phyloP scores from a whole-genome alignment of 805 yeast species.

The Geotrichum ghanense region DNA sequence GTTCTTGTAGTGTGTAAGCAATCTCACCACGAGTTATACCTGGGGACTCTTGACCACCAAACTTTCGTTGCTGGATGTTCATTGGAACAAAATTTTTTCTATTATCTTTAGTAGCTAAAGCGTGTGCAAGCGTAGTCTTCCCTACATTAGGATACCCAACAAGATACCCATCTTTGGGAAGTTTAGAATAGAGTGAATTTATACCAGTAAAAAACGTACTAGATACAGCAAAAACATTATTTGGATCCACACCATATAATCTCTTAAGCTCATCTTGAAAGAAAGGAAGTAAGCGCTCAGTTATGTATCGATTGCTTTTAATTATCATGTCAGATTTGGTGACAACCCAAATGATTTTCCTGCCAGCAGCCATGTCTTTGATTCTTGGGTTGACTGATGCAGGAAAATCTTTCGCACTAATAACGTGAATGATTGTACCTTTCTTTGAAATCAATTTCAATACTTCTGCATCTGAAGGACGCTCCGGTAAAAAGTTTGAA shows the following conservation, averaged over 20 bases:
- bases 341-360: conserved; percentile 24
- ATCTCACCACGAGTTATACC: conserved; percentile 55
- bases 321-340: conserved; percentile 36
- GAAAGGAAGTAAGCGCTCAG: conserved; percentile 12
- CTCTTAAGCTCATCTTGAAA: conserved; percentile 27
- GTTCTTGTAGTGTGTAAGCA: conserved; percentile 27
- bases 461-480: conserved; percentile 15
- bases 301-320: conserved; percentile 19
- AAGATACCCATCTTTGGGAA: conserved; percentile 30
- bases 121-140: conserved; percentile 62
- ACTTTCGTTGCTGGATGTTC: conserved; percentile 14
- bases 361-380: conserved; percentile 17
- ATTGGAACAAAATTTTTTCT: background rate
- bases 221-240: conserved; percentile 38
- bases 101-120: conserved; percentile 43
- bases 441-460: conserved; percentile 29
- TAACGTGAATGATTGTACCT: conserved; percentile 44
- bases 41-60: conserved; percentile 43
- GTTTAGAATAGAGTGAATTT: conserved; percentile 25
- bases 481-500: conserved; percentile 6
- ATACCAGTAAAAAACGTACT: conserved; percentile 45
- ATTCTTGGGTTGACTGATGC: conserved; percentile 35
- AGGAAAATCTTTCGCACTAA: conserved; percentile 67
- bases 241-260: conserved; percentile 24
- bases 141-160: conserved; percentile 92